Evolutionary conservation across 345 rosid species (phyloP).

Genomic region (Nasturtium officinale): DNA sequence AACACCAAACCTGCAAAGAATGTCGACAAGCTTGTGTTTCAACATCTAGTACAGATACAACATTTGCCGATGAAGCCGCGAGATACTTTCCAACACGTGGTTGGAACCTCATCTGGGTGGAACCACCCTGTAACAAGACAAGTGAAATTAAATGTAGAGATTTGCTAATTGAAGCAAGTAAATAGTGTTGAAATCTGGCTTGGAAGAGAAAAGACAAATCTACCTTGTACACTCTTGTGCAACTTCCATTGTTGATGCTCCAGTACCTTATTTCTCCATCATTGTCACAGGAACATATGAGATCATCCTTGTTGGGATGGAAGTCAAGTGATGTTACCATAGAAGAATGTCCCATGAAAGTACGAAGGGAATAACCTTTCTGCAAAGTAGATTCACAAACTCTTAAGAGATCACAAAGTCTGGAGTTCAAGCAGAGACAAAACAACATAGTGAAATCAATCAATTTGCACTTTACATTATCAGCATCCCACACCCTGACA

Average conservation of each 20-base stretch:
- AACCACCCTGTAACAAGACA: conserved; percentile 64
- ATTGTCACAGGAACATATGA: conserved; percentile 90
- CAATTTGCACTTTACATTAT: conserved; percentile 61
- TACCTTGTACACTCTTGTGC: conserved; percentile 83
- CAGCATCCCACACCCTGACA: conserved; percentile 99
- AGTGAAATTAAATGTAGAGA: not conserved
- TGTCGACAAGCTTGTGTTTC: conserved; percentile 80
- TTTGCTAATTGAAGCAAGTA: not conserved
- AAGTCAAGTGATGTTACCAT: conserved; percentile 84
- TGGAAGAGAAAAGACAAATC: not conserved
- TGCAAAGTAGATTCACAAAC: conserved; percentile 48
- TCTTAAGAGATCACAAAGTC: conserved; percentile 17
- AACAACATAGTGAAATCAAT: not conserved
- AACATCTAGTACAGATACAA: conserved; percentile 78
- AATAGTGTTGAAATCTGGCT: not conserved
- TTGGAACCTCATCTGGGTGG: conserved; percentile 85
- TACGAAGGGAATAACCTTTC: conserved; percentile 86
- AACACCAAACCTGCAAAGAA: conserved; percentile 64
- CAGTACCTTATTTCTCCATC: conserved; percentile 93
- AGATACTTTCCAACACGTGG: conserved; percentile 88
- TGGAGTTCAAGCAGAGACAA: conserved; percentile 6
- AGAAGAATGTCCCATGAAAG: conserved; percentile 74
- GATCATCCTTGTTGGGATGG: conserved; percentile 89
- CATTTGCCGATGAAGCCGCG: conserved; percentile 84
- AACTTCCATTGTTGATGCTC: conserved; percentile 85